A percentile compares a stretch with the other conserved stretches of the same genome.
phyloP scores from a whole-genome alignment of 1,139 yeast genomes.

The Kurtzmaniella quercitrusa region DNA sequence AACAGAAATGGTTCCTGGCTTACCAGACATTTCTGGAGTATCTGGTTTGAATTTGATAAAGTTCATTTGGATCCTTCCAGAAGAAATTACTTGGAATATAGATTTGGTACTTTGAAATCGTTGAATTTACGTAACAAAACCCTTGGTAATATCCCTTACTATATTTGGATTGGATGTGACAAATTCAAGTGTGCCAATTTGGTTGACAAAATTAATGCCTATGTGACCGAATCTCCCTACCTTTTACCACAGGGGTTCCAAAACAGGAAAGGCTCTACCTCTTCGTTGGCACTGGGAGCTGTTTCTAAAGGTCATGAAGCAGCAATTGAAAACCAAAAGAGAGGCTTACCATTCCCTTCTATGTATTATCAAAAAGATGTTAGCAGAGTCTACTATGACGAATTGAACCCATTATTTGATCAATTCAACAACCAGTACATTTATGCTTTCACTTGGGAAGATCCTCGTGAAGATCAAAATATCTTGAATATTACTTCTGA shows the following conservation, averaged over 20 bases:
- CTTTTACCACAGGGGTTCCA: constrained; percentile 49
- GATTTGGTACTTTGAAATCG: constrained; percentile 75
- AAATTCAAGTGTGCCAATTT: constrained; percentile 58
- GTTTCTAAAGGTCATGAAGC: constrained; percentile 74
- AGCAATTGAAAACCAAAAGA: constrained; percentile 56
- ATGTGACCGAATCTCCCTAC: constrained; percentile 79
- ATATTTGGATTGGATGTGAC: constrained; percentile 80
- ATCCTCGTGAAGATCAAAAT: constrained; percentile 73
- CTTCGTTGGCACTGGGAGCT: constrained; percentile 18
- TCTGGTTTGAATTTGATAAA: constrained; percentile 84
- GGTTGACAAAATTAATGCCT: constrained; percentile 60
- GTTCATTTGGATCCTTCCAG: constrained; percentile 77
- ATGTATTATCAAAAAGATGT: constrained; percentile 70
- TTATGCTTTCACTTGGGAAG: constrained; percentile 89
- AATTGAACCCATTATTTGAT: constrained; percentile 58
- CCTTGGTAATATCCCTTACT: constrained; percentile 74
- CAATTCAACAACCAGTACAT: constrained; percentile 77
- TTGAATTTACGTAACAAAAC: constrained; percentile 59
- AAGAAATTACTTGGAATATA: constrained; percentile 77
- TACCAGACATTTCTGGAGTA: constrained; percentile 75
- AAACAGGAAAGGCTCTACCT: constrained; percentile 3
- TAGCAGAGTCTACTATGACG: constrained; percentile 80
- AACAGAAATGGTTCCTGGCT: constrained; percentile 75
- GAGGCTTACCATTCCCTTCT: constrained; percentile 73
- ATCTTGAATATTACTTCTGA: constrained; percentile 56